Percentiles rank a stretch among this genome's conserved stretches.
These are phyloP conservation scores for Sugiyamaella grinbergsii DNA, from an alignment of 1,139 yeast genomes.

Conservation along the genomic window DNA sequence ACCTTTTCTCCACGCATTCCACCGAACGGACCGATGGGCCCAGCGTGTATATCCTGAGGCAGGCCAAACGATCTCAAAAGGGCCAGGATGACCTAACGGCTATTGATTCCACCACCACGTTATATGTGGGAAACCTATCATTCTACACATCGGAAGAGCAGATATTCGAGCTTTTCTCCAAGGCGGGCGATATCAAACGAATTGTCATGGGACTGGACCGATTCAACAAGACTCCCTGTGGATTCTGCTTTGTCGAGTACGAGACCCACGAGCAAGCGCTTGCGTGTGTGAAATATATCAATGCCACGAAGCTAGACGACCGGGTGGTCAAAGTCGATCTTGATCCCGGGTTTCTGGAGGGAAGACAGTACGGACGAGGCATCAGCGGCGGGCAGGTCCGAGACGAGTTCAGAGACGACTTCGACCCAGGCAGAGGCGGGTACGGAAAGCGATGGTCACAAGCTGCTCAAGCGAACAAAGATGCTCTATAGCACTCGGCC, in stretches of 20 bases:
- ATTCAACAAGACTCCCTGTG: slow-evolving; percentile 87
- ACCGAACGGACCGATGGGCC: slow-evolving; percentile 77
- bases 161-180: slow-evolving; percentile 77
- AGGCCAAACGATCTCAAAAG: slow-evolving; percentile 55
- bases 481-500: neutral
- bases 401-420: slow-evolving; percentile 58
- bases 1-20: slow-evolving; percentile 46
- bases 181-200: slow-evolving; percentile 68
- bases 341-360: slow-evolving; percentile 94
- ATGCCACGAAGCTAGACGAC: slow-evolving; percentile 80
- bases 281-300: slow-evolving; percentile 76
- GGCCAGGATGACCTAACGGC: slow-evolving; percentile 62
- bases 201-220: slow-evolving; percentile 94
- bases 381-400: slow-evolving; percentile 82
- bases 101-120: slow-evolving; percentile 67
- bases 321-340: slow-evolving; percentile 77
- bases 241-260: slow-evolving; percentile 89
- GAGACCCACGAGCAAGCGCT: slow-evolving; percentile 67
- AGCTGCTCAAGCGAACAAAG: slow-evolving; percentile 17
- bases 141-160: slow-evolving; percentile 94
- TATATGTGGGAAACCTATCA: slow-evolving; percentile 84
- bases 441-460: slow-evolving; percentile 44
- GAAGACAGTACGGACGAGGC: slow-evolving; percentile 94
- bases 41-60: slow-evolving; percentile 70
- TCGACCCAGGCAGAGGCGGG: slow-evolving; percentile 61